These are phyloP conservation scores for Ascochyta fabae DNA, from an alignment of 2,329 filamentous ascomycete species.

Conservation along the genomic window DNA sequence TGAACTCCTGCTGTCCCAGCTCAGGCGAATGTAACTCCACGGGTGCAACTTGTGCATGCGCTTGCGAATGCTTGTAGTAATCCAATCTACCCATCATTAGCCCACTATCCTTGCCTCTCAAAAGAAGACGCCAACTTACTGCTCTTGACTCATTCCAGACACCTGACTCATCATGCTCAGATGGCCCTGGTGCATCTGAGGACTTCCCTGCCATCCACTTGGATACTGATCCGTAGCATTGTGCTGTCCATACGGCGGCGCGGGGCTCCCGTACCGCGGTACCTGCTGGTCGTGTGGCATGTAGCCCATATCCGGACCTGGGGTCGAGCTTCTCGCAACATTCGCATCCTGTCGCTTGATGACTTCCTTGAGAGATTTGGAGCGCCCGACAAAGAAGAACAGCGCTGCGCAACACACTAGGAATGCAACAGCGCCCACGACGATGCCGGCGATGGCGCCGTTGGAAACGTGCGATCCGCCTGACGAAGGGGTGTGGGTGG, in stretches of 20 bases:
- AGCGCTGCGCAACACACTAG: conserved; percentile 66
- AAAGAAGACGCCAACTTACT: conserved; percentile 27
- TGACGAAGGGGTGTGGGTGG: conserved; percentile 1
- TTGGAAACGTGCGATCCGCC: conserved; percentile 35
- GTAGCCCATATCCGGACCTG: conserved; percentile 12
- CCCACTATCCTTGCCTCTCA: background rate
- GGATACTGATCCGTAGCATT: conserved; percentile 32
- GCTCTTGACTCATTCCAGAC: conserved; percentile 27
- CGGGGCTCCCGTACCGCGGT: conserved; percentile 17
- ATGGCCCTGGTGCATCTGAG: conserved; percentile 24
- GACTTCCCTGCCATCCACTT: conserved; percentile 26
- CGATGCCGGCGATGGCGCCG: conserved; percentile 60
- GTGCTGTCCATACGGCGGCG: conserved; percentile 34
- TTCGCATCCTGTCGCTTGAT: conserved; percentile 28
- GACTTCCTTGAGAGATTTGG: conserved; percentile 39
- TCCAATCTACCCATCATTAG: conserved; percentile 26
- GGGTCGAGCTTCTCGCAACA: conserved; percentile 5
- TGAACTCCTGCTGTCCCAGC: conserved; percentile 29
- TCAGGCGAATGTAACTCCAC: conserved; percentile 34
- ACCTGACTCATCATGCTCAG: conserved; percentile 27
- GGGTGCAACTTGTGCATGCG: conserved; percentile 9
- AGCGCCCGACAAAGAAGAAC: conserved; percentile 68
- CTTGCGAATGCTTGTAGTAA: conserved; percentile 29
- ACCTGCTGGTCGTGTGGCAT: conserved; percentile 9
- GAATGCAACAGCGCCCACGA: conserved; percentile 67